phyloP scores from a whole-genome alignment of 352 stramenopile genomes.

The Phytophthora europaea region DNA sequence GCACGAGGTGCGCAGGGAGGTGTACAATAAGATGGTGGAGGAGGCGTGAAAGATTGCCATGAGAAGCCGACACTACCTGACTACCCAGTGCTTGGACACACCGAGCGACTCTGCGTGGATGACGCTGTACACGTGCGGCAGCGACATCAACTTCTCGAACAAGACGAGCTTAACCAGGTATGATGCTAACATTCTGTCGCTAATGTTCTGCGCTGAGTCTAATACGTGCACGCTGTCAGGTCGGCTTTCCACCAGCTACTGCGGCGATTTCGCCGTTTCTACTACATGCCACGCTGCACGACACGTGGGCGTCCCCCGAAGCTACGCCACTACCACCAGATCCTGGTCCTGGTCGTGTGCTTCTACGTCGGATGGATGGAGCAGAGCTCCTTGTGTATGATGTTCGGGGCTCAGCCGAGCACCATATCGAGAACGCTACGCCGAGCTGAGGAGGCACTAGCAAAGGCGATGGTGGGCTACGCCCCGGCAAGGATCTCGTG shows the following conservation, averaged over 20 bases:
- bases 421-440: constrained; percentile 14
- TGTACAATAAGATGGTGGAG: neutral
- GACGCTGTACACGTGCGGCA: too few species aligned
- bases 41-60: too few species aligned
- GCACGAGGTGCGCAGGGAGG: neutral
- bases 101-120: too few species aligned
- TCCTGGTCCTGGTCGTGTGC: constrained; percentile 6
- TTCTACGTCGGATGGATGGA: constrained; percentile 13
- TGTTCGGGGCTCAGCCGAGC: constrained; percentile 5
- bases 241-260: neutral
- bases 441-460: neutral
- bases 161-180: too few species aligned
- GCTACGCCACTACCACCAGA: constrained; percentile 12
- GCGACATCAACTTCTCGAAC: too few species aligned
- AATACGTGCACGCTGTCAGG: neutral
- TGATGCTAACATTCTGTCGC: neutral
- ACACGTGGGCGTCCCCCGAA: constrained; percentile 1
- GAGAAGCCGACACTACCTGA: too few species aligned
- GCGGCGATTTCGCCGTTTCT: neutral
- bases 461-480: neutral
- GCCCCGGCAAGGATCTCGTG: neutral
- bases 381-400: constrained; percentile 3
- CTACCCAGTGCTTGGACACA: too few species aligned
- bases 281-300: neutral
- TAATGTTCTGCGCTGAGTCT: neutral